Evolutionary conservation across 441 rosid genomes (phyloP).

Genomic region (Brassica hybrid): DNA sequence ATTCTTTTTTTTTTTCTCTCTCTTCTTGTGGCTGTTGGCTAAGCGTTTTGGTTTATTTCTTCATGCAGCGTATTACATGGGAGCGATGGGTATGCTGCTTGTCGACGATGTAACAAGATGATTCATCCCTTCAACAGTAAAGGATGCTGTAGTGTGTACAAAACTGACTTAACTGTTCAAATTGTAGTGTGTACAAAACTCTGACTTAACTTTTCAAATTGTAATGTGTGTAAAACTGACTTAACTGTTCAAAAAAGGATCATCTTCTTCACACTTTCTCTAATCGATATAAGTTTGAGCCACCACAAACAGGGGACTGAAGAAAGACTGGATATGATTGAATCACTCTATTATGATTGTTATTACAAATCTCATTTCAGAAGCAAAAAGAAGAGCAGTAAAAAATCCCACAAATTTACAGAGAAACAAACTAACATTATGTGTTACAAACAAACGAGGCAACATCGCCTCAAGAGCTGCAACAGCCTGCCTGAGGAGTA

Average conservation of each 20-base stretch:
- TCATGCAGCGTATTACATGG: no score
- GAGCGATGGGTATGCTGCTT: no score
- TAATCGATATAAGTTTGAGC: background rate
- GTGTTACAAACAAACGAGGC: slow-evolving; percentile 27
- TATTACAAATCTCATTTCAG: slow-evolving; percentile 37
- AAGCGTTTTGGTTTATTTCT: no score
- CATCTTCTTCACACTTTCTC: background rate
- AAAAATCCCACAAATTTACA: slow-evolving; percentile 30
- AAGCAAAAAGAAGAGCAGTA: slow-evolving; percentile 27
- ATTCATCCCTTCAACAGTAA: no score
- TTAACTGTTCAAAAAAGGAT: background rate
- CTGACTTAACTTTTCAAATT: background rate
- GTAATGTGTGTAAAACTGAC: slow-evolving; percentile 28
- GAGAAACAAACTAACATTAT: slow-evolving; percentile 5
- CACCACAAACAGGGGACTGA: background rate
- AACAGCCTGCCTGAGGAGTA: slow-evolving; percentile 49
- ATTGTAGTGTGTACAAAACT: slow-evolving; percentile 27
- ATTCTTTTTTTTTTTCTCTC: no score
- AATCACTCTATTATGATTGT: slow-evolving; percentile 20
- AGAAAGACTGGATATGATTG: slow-evolving; percentile 12
- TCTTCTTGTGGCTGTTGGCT: no score
- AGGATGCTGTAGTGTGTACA: no score
- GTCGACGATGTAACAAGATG: no score
- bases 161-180: no score
- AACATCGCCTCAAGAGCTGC: slow-evolving; percentile 35